Conservation (phyloP, 805 yeast genomes). For the Yamadazyma endophytica region DNA sequence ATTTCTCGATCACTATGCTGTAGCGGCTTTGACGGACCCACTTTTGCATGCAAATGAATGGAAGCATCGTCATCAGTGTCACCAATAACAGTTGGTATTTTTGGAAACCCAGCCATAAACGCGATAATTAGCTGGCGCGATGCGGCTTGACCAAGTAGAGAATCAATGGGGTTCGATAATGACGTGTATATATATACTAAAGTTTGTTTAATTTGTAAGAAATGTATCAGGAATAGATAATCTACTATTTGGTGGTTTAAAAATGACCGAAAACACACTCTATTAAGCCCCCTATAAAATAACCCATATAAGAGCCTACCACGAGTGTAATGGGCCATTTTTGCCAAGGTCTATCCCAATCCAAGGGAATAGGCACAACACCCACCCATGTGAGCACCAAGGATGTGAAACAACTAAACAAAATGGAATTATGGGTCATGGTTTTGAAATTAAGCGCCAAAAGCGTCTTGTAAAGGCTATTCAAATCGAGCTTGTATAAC, state of each 20-base stretch:
- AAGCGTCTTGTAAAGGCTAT: slow-evolving; percentile 23
- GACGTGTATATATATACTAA: no score
- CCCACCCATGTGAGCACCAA: slow-evolving; percentile 85
- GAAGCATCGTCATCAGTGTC: slow-evolving; percentile 42
- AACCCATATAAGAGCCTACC: slow-evolving; percentile 75
- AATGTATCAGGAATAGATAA: slow-evolving; percentile 5
- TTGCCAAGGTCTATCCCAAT: slow-evolving; percentile 99
- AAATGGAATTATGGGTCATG: slow-evolving; percentile 22
- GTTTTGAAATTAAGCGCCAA: slow-evolving; percentile 16
- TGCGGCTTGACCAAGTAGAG: no score
- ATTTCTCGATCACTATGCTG: slow-evolving; percentile 17
- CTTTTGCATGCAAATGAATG: slow-evolving; percentile 31
- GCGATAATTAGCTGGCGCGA: no score
- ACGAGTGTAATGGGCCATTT: slow-evolving; percentile 89
- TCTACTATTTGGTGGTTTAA: slow-evolving; percentile 4
- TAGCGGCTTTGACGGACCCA: slow-evolving; percentile 37
- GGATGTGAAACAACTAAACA: slow-evolving; percentile 22
- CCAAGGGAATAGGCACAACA: slow-evolving; percentile 89
- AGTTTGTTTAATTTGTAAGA: no score
- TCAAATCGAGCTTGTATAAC: slow-evolving; percentile 47
- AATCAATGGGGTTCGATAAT: no score
- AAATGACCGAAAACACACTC: neutral
- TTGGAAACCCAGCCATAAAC: slow-evolving; percentile 29
- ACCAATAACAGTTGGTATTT: slow-evolving; percentile 32
- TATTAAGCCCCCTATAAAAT: slow-evolving; percentile 49